Evolutionary conservation across 176 grass and related monocot species (phyloP), one percentile per base, ranked within the genome.

Genomic region (Oryza glaberrima): DNA sequence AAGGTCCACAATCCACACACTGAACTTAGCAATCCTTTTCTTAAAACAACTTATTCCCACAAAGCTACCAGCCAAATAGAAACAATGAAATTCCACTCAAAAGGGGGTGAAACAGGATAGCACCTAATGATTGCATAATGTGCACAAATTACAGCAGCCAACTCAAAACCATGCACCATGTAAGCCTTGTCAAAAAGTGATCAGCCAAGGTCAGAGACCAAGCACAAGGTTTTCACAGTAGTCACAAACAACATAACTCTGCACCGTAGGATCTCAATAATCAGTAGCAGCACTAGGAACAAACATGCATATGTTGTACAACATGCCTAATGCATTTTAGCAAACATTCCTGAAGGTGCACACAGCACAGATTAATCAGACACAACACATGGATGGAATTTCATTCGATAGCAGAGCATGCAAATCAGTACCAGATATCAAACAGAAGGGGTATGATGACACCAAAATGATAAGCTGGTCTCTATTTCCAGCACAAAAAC

Each of bases 401-500:
- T 17, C 30, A 49, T 20, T 67, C 11, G 67, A 82, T 40, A 63
- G 28, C 60, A 73, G 26, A 69, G 26, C 63, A 69, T 12, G 13
- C 73, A 68, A 69, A 28, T 35, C 77, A 68, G 13, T 86, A 82
- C 0, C 73, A 82, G 20, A 64, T 86, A 79, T 63, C 46, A 77
- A 77, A 64, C 79, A 77, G 43, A 8, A 48, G 17, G 6, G 30
- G 9, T 19, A 58, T 8, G 49, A 28, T 23, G 48, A 35, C 51
- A 82, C 20, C 63, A 83, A 83, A 46, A 69, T 22, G 7, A 90
- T 54, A 7, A 6, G 28, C 44, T 82, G 79, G 83, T 82, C 47
- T 78, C 68, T 90, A 61, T 83, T 75, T 60, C 74, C 84, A 83
- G 76, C 69, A 61, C 16, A n/a, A 69, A 80, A 80, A 83, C 75